Evolutionary conservation across 495 filamentous ascomycete species (phyloP), one percentile per base, ranked within the genome.

Genomic region (Daldinia vernicosa): DNA sequence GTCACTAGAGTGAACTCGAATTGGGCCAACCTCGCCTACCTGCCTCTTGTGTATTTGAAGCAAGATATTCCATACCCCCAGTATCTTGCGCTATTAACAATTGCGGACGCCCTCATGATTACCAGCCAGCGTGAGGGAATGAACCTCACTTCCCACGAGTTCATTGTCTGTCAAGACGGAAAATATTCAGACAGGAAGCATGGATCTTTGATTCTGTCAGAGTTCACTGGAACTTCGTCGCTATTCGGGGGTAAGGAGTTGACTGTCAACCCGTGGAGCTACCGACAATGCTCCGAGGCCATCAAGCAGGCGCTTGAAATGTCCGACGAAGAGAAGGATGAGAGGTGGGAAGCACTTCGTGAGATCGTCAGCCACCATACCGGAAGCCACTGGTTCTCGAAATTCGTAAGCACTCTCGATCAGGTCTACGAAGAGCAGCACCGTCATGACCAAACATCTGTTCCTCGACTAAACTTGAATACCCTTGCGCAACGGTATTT

Each of bases 61-160:
- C 94, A 98, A 78, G 94, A 98, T 71, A 92, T 98, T 66, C 89
- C 90, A 35, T 97, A 95, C 74, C 81, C 91, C 0, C 93, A 97
- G 70, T 98, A 97, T 68, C 87, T 98, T 6, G 94, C 94, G 6
- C 84, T 98, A 17, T 86, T 97, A 45, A 91, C 91, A 17, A 90
- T 95, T 26, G 94, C 94, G 3, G 93, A 97, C 79, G 92, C 90
- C 22, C 83, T 98, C 32, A 94, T 97, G 87, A 94, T 98, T 75
- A 93, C 94, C 6, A 94, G 91, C 77, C 87, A 97, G 59, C 92
- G 94, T 54, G 94, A 97, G 75, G 94, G 94, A 45, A 98, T 97
- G 94, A 97, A 97, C 74, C 80, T 98, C 39, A 96, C 94, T 6
- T 91, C 89, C 51, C 94, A 97, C 75, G 94, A 98, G 79, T 98